phyloP scores from a whole-genome alignment of 768 basidiomycete species.

The Gautieria morchelliformis region DNA sequence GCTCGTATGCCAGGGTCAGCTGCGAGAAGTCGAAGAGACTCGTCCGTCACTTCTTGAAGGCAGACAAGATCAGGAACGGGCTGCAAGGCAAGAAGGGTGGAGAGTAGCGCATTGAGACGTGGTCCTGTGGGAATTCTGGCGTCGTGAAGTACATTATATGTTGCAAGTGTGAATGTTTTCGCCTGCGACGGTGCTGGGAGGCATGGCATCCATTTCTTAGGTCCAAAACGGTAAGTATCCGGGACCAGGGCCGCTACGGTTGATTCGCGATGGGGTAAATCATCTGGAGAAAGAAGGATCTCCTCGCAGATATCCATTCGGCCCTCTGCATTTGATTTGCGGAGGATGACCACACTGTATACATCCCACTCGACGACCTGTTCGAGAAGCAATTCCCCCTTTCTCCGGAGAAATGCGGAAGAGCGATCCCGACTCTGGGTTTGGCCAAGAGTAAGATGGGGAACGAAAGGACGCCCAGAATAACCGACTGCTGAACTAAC shows the following conservation, averaged over 20 bases:
- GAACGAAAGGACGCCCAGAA: conserved; percentile 12
- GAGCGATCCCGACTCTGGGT: conserved; percentile 5
- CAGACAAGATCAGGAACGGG: conserved; percentile 12
- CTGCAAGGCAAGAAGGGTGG: conserved; percentile 8
- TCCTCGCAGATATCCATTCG: conserved; percentile 16
- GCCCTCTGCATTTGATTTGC: conserved; percentile 15
- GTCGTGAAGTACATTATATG: conserved; percentile 17
- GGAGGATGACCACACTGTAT: conserved; percentile 11
- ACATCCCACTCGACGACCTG: conserved; percentile 11
- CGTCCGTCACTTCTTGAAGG: conserved; percentile 17
- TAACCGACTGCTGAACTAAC: conserved; percentile 12
- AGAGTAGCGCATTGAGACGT: conserved; percentile 7
- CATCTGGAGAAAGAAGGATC: not conserved
- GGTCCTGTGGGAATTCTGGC: conserved; percentile 2
- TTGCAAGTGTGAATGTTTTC: conserved; percentile 9
- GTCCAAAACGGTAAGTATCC: conserved; percentile 7
- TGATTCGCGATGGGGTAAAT: not conserved
- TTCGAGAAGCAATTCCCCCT: conserved; percentile 10
- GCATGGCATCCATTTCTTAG: conserved; percentile 6
- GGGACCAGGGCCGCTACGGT: not conserved
- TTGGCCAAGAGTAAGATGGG: conserved; percentile 17
- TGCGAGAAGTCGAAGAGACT: conserved; percentile 7
- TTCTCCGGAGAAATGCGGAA: conserved; percentile 8
- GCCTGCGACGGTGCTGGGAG: not conserved
- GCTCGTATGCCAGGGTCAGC: not conserved